Evolutionary conservation across 1,139 yeast species (phyloP), one percentile per base, ranked within the genome.

Genomic region (Chernovozyma aurita): DNA sequence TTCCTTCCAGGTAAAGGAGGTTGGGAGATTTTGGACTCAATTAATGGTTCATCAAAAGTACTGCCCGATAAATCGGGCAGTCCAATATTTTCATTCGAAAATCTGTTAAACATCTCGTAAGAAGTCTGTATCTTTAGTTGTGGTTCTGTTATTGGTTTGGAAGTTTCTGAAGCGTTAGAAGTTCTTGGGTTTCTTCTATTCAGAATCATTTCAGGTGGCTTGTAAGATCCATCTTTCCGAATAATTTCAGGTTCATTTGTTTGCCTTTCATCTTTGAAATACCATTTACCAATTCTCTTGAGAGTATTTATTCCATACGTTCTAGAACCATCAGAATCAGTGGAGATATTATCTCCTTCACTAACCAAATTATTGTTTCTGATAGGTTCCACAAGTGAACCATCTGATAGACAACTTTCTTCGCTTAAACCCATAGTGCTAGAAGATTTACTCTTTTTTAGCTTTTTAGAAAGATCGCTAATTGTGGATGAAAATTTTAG

Each of bases 211-310:
- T 79, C 85, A 0, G 85, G 85, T 0, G 80, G 75, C 2, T 59
- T 63, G 43, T 77, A 76, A 2, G 30, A 36, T 3, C 25, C 17
- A 13, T 24, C 33, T 18, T 18, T 22, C n/a, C 5, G 15, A 11
- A 28, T n/a, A 5, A 28, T 12, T 27, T 43, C 46, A 39, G 30
- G 4, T 35, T 35, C 35, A 34, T 52, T 45, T 33, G 37, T 34
- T 26, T 41, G 47, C 36, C 53, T 65, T n/a, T 65, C 72, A 36
- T 74, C 80, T 38, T 71, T 76, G 40, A 60, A 65, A 47, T 82
- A 82, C 87, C 90, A 80, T 43, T 75, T 79, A 2, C 85, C 85
- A n/a, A 83, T 58, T 47, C 76, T 80, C 41, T 70, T 75, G 34
- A 80, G 56, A 0, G 84, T 74, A 35, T 51, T 58, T 36, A 58